A percentile compares a stretch with the other conserved stretches of the same genome.
Conservation (phyloP, 106 monocot genomes). For the Vanilla planifolia region DNA sequence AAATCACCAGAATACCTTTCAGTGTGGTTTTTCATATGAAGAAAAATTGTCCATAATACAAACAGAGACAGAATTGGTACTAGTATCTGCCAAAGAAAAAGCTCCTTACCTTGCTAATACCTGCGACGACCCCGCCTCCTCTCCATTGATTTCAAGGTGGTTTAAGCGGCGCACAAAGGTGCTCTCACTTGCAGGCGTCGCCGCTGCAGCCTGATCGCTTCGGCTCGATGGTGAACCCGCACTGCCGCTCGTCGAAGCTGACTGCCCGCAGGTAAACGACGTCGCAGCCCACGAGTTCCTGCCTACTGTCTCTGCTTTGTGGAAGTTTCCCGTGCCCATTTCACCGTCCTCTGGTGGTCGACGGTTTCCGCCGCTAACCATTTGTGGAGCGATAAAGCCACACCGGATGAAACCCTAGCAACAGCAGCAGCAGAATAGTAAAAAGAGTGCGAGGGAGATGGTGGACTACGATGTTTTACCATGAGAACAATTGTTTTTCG, state of each 20-base stretch:
- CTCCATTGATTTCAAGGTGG: conserved; percentile 65
- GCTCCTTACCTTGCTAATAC: conserved; percentile 37
- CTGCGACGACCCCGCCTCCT: conserved; percentile 71
- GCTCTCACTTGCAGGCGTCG: conserved; percentile 68
- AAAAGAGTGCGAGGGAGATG: not conserved
- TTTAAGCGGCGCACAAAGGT: conserved; percentile 56
- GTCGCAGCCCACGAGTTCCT: conserved; percentile 34
- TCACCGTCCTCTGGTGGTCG: conserved; percentile 15
- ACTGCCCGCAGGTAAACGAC: conserved; percentile 45
- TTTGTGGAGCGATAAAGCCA: not conserved
- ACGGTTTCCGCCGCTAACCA: conserved; percentile 15
- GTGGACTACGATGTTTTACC: not conserved
- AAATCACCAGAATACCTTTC: not conserved
- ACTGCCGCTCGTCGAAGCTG: conserved; percentile 77
- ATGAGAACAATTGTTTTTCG: no score
- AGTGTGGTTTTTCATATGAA: not conserved
- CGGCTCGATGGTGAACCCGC: conserved; percentile 65
- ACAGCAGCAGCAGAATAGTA: not conserved
- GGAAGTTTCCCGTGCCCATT: conserved; percentile 7
- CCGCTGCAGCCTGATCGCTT: conserved; percentile 35
- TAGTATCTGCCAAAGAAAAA: no score
- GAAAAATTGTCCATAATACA: no score
- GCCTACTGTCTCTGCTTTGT: conserved; percentile 7
- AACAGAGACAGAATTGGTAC: no score
- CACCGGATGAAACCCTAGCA: not conserved